A percentile compares a stretch with the other conserved stretches of the same genome.
These are phyloP conservation scores for Sporisorium exsertum DNA, from an alignment of 1,284 basidiomycete species.

Conservation along the genomic window DNA sequence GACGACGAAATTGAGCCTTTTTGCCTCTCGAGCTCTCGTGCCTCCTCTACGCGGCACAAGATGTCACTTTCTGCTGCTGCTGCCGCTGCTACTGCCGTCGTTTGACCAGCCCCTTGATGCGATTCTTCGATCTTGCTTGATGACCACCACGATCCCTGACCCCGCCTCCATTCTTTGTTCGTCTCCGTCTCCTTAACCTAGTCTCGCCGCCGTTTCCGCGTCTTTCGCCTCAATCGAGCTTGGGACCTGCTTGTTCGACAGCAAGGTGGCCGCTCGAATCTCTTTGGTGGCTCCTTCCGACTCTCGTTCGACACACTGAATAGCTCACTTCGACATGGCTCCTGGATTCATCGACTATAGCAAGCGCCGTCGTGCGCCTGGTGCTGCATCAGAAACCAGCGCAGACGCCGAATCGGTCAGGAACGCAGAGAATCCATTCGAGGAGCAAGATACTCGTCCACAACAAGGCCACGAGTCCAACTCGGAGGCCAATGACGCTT, in stretches of 20 bases:
- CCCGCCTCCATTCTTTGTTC: too few species aligned
- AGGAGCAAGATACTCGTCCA: slow-evolving; percentile 6
- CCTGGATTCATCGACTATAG: slow-evolving; percentile 58
- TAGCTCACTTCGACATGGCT: slow-evolving; percentile 11
- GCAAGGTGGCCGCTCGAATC: slow-evolving; percentile 18
- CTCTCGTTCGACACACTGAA: background rate
- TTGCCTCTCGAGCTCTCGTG: background rate
- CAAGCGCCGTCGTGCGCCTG: slow-evolving; percentile 28
- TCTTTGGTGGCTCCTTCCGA: background rate
- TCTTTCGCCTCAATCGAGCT: slow-evolving; percentile 6
- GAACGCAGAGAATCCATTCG: slow-evolving; percentile 18
- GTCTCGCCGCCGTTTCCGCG: background rate
- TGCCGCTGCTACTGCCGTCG: slow-evolving; percentile 1
- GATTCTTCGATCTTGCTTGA: background rate
- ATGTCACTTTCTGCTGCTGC: background rate
- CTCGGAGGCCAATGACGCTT: slow-evolving; percentile 7
- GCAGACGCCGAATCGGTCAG: slow-evolving; percentile 12
- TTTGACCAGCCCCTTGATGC: background rate
- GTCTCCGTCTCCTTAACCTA: background rate
- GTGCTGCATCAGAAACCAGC: slow-evolving; percentile 33
- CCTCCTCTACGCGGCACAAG: too few species aligned
- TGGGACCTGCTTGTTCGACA: slow-evolving; percentile 28
- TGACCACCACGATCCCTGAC: slow-evolving; percentile 4
- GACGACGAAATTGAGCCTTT: background rate
- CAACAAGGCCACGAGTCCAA: slow-evolving; percentile 8